A percentile compares a stretch with the other conserved stretches of the same genome.
phyloP scores from a whole-genome alignment of 345 rosid genomes.

The Citrus reticulata region DNA sequence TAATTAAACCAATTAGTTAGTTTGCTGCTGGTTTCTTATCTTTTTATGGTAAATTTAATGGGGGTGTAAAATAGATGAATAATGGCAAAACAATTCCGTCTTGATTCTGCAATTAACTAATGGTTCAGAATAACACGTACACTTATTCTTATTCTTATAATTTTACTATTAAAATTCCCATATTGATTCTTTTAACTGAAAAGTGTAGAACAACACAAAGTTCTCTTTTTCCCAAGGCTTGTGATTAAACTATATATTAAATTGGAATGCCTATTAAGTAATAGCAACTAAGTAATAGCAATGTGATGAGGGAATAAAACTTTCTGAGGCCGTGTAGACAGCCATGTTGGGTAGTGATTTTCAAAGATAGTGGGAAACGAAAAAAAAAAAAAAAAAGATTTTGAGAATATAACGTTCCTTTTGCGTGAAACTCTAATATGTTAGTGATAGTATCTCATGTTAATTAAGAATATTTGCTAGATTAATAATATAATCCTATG shows the following conservation, averaged over 20 bases:
- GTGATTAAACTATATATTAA: background rate
- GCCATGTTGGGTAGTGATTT: background rate
- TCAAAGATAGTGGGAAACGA: background rate
- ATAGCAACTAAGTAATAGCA: too few relatives aligned
- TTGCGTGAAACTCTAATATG: conserved; percentile 8
- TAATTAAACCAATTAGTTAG: too few relatives aligned
- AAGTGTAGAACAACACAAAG: background rate
- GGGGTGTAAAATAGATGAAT: background rate
- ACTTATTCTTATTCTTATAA: background rate
- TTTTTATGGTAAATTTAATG: background rate
- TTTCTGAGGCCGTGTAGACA: background rate
- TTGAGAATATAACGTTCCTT: background rate
- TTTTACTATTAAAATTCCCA: background rate
- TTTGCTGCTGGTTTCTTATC: too few relatives aligned
- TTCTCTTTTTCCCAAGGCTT: background rate
- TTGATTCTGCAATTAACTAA: background rate
- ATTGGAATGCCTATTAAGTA: background rate
- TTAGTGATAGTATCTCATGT: too few relatives aligned
- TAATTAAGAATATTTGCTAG: too few relatives aligned
- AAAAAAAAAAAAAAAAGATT: background rate
- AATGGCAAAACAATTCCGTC: background rate
- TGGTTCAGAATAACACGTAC: background rate
- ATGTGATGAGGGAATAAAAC: background rate
- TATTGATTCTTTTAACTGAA: background rate
- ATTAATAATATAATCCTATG: too few relatives aligned